Conservation (phyloP, 2,329 filamentous ascomycete species). For the Aureobasidium uvarum region DNA sequence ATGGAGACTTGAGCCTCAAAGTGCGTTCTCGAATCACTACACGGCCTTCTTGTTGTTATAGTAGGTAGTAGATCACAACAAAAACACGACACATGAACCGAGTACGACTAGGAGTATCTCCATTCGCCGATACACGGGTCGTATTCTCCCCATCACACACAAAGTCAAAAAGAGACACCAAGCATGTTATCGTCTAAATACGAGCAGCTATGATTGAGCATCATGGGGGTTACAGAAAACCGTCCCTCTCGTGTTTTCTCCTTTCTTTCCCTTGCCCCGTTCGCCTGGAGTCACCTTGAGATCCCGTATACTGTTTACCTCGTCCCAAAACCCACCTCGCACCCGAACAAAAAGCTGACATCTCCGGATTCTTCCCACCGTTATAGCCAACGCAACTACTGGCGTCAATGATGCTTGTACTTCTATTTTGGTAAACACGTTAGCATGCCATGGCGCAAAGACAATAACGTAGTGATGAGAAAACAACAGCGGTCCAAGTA, state of each 20-base stretch:
- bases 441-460: not conserved
- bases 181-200: not conserved
- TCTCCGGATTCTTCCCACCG: not conserved
- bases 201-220: not conserved
- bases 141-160: no score
- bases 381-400: not conserved
- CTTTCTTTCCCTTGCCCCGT: not conserved
- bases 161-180: not conserved
- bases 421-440: slow-evolving; percentile 4
- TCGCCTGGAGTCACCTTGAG: no score
- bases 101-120: no score
- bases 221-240: not conserved
- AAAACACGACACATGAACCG: no score
- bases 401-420: not conserved
- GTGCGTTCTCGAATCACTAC: no score
- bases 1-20: no score
- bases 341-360: not conserved
- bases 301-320: not conserved
- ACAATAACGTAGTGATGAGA: not conserved
- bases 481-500: not conserved
- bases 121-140: no score
- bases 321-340: not conserved
- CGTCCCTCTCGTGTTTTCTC: not conserved
- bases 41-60: no score
- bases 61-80: no score